A percentile compares a stretch with the other conserved stretches of the same genome.
Conservation (phyloP, 371 early-diverging fungal species). For the Mortierella sp. region DNA sequence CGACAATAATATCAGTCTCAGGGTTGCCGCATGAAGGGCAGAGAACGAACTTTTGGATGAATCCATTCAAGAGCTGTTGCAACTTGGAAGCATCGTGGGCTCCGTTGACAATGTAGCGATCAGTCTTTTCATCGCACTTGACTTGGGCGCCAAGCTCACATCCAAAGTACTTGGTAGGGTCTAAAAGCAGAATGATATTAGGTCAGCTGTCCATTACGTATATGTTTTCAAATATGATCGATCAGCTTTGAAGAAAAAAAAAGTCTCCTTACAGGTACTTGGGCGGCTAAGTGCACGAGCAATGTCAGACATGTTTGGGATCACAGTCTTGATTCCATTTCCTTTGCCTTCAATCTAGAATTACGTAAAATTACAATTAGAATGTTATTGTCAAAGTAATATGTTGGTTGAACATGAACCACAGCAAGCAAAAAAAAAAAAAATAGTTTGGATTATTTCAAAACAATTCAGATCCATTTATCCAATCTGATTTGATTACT, state of each 20-base stretch:
- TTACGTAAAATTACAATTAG: not conserved
- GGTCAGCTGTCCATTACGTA: not conserved
- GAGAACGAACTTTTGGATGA: slow-evolving; percentile 97
- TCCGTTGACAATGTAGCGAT: slow-evolving; percentile 98
- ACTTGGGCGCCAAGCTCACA: slow-evolving; percentile 97
- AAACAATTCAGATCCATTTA: not conserved
- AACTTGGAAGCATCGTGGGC: slow-evolving; percentile 93
- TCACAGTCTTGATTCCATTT: slow-evolving; percentile 99
- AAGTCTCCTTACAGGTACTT: slow-evolving; percentile 73
- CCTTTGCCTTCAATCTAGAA: slow-evolving; percentile 96
- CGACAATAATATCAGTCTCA: slow-evolving; percentile 93
- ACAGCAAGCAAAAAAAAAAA: not conserved
- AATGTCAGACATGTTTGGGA: slow-evolving; percentile 98
- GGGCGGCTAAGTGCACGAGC: slow-evolving; percentile 94
- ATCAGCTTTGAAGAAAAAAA: slow-evolving; percentile 7
- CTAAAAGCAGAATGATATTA: slow-evolving; percentile 29
- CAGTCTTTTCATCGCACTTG: slow-evolving; percentile 90
- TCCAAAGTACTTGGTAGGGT: slow-evolving; percentile 96
- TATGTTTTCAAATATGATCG: slow-evolving; percentile 7
- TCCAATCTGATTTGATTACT: not conserved
- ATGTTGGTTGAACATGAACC: not conserved
- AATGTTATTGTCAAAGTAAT: not conserved
- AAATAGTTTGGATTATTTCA: not conserved
- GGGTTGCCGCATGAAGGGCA: slow-evolving; percentile 98
- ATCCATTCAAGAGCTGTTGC: slow-evolving; percentile 91